Percentiles rank a stretch among this genome's conserved stretches.
phyloP scores from a whole-genome alignment of 352 stramenopile species.

The Pilasporangium apinafurcum region DNA sequence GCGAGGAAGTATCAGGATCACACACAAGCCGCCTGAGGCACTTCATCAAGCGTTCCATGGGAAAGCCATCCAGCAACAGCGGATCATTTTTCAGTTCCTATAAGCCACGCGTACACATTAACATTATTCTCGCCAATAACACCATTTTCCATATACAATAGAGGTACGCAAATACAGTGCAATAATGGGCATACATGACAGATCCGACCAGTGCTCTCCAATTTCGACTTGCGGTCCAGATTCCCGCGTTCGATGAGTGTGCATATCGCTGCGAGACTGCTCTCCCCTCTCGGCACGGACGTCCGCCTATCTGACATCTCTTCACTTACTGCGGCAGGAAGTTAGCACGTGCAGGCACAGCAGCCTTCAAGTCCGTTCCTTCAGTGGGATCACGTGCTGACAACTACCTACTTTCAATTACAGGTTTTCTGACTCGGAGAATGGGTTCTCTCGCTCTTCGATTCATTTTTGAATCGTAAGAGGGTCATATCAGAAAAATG shows the following conservation, averaged over 20 bases:
- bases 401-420: too few relatives aligned
- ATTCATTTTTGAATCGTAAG: too few relatives aligned
- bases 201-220: constrained; percentile 77
- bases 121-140: not conserved
- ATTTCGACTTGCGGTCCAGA: constrained; percentile 83
- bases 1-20: constrained; percentile 75
- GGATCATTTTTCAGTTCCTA: constrained; percentile 85
- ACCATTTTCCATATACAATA: too few relatives aligned
- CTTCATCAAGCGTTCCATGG: constrained; percentile 74
- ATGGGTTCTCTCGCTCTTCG: too few relatives aligned
- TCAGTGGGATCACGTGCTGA: too few relatives aligned
- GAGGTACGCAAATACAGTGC: not conserved
- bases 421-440: too few relatives aligned
- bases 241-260: constrained; percentile 77
- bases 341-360: too few relatives aligned
- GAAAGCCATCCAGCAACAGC: constrained; percentile 75
- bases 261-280: constrained; percentile 73
- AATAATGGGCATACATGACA: constrained; percentile 47
- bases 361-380: too few relatives aligned
- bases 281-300: too few relatives aligned
- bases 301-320: too few relatives aligned
- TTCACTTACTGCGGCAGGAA: too few relatives aligned
- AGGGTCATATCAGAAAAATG: too few relatives aligned
- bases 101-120: not conserved
- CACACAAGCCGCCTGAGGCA: constrained; percentile 69